Evolutionary conservation across 2,329 filamentous ascomycete species (phyloP), one percentile per base, ranked within the genome.

Genomic region (Diplodia seriata): DNA sequence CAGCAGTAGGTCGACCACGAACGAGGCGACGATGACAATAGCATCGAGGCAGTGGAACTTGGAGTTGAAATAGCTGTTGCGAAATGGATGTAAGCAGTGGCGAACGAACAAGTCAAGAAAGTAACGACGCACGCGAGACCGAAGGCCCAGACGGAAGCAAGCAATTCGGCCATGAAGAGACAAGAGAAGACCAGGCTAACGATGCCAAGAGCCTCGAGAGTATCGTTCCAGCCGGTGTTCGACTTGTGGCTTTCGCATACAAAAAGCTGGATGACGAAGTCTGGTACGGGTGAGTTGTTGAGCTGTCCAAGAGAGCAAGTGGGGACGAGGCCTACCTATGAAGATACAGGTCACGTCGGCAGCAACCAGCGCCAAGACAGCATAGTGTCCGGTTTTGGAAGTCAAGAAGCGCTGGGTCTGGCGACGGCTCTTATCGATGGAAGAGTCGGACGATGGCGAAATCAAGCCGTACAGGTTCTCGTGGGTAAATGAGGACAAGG

Each of bases 31-130:
- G 71, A 91, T 90, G 68, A 91, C 84, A 23, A 83, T 73, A 0
- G 87, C 85, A 76, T 91, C 89, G 68, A 92, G 87, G 65, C 84
- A 79, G 74, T 90, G 89, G 74, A 91, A 90, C 78, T 70, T 70
- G 7, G 77, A 76, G 11, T 72, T 70, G 69, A 80, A 79, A 61
- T 77, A 80, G 4, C 75, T 67, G 9, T 11, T 20, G 18, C 12
- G n/a, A 14, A 57, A 26, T 18, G 1, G 38, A 50, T n/a, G 20
- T 63, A 38, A 63, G 59, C 26, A 38, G 3, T 3, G 18, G 47
- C 11, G 18, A 11, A 20, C 4, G n/a, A 7, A 9, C 2, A 20
- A 18, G 8, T 75, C n/a, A 57, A 50, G 33, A 31, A 67, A 53
- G 59, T 15, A 26, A 61, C 54, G 49, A 79, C 84, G 74, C 78